phyloP scores from a whole-genome alignment of 768 basidiomycete genomes.

The Lyophyllum semitale region DNA sequence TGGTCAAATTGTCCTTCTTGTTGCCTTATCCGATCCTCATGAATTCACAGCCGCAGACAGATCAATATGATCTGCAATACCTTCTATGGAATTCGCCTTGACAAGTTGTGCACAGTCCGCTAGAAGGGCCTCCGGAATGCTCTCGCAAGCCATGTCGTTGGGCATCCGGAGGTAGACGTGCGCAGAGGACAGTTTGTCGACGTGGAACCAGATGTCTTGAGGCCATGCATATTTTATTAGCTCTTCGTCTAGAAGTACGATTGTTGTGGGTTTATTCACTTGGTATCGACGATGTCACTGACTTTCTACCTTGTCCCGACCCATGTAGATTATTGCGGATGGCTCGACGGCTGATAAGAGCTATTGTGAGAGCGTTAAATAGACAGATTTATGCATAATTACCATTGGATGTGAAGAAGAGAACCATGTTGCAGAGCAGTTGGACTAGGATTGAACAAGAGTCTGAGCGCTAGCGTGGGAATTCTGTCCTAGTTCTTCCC shows the following conservation, averaged over 20 bases:
- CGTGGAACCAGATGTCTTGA: constrained; percentile 93
- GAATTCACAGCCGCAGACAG: background rate
- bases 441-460: background rate
- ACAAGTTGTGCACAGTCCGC: constrained; percentile 92
- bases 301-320: constrained; percentile 97
- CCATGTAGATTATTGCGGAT: constrained; percentile 85
- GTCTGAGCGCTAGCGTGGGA: constrained; percentile 9
- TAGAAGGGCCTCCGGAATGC: constrained; percentile 77
- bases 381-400: background rate
- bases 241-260: constrained; percentile 75
- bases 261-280: background rate
- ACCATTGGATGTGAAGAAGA: constrained; percentile 53
- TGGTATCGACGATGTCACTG: constrained; percentile 27
- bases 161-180: constrained; percentile 96
- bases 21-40: constrained; percentile 63
- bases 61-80: constrained; percentile 41
- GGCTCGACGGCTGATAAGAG: constrained; percentile 54
- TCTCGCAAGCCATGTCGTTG: constrained; percentile 81
- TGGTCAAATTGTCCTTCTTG: constrained; percentile 90
- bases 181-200: constrained; percentile 95
- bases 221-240: constrained; percentile 92
- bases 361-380: background rate
- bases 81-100: constrained; percentile 97
- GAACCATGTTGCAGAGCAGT: constrained; percentile 40
- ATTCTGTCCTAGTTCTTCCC: background rate